phyloP scores from a whole-genome alignment of 2,329 filamentous ascomycete genomes.

The Fusarium floridanum region DNA sequence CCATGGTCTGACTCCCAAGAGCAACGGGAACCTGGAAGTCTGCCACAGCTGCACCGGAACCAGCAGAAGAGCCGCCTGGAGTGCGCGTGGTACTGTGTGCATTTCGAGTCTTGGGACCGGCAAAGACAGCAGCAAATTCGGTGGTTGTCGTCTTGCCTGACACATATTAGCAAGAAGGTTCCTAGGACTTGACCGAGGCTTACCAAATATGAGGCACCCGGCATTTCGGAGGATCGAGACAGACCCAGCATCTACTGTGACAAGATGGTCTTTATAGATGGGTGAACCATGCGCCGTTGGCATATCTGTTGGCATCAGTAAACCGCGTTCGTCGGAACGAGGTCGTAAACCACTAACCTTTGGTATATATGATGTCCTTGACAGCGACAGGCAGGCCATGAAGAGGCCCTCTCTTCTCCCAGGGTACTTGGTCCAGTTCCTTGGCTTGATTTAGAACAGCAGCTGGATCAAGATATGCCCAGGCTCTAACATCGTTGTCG shows the following conservation, averaged over 20 bases:
- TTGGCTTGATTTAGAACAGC: conserved; percentile 62
- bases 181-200: too few species aligned
- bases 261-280: conserved; percentile 61
- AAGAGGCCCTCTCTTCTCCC: conserved; percentile 62
- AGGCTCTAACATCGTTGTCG: conserved; percentile 61
- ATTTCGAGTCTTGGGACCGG: conserved; percentile 66
- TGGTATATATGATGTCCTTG: conserved; percentile 71
- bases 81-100: conserved; percentile 73
- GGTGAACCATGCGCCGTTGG: conserved; percentile 67
- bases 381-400: conserved; percentile 70
- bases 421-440: conserved; percentile 62
- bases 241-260: conserved; percentile 63
- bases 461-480: conserved; percentile 60
- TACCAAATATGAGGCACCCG: conserved; percentile 66
- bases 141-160: conserved; percentile 52
- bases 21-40: conserved; percentile 73
- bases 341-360: conserved; percentile 57
- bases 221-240: conserved; percentile 64
- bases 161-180: too few species aligned
- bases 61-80: conserved; percentile 75
- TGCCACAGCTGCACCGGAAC: conserved; percentile 74
- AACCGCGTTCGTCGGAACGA: too few species aligned
- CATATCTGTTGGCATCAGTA: conserved; percentile 57
- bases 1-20: conserved; percentile 76
- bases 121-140: conserved; percentile 67